These are phyloP conservation scores for Gremmenia infestans DNA, from an alignment of 2,329 filamentous ascomycete genomes.

Conservation along the genomic window DNA sequence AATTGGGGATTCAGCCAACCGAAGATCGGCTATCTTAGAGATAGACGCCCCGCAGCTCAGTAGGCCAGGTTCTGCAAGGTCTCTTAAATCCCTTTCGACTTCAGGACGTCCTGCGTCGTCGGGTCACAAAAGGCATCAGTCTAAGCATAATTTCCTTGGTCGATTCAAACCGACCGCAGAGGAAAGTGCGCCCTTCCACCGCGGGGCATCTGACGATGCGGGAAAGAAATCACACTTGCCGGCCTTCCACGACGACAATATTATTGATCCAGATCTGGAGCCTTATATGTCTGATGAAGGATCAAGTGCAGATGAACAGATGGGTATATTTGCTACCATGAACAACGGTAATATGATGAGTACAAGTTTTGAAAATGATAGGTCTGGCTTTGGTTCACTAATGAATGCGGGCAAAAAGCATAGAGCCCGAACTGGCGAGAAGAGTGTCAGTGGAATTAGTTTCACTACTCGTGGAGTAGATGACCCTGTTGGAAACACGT, in stretches of 20 bases:
- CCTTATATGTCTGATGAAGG: slow-evolving; percentile 93
- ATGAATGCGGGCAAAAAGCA: slow-evolving; percentile 71
- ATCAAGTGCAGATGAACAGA: slow-evolving; percentile 87
- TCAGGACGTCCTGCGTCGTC: slow-evolving; percentile 68
- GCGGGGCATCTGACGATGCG: slow-evolving; percentile 65
- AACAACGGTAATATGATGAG: slow-evolving; percentile 61
- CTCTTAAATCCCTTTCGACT: slow-evolving; percentile 66
- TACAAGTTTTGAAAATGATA: slow-evolving; percentile 69
- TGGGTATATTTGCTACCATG: slow-evolving; percentile 75
- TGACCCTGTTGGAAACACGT: slow-evolving; percentile 51
- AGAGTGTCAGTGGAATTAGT: slow-evolving; percentile 66
- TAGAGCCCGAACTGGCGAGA: slow-evolving; percentile 66
- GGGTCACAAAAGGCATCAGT: slow-evolving; percentile 79
- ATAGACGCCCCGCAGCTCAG: slow-evolving; percentile 80
- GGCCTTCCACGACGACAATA: slow-evolving; percentile 97
- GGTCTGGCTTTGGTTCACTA: slow-evolving; percentile 62
- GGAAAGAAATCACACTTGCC: slow-evolving; percentile 64
- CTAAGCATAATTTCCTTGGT: slow-evolving; percentile 77
- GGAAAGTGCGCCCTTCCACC: slow-evolving; percentile 82
- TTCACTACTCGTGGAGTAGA: slow-evolving; percentile 62
- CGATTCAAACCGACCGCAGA: slow-evolving; percentile 68
- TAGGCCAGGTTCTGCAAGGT: slow-evolving; percentile 90
- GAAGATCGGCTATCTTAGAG: slow-evolving; percentile 84
- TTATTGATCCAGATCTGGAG: slow-evolving; percentile 93
- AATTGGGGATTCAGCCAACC: slow-evolving; percentile 69